phyloP scores from a whole-genome alignment of 2,329 filamentous ascomycete species.

The Tolypocladium paradoxum region DNA sequence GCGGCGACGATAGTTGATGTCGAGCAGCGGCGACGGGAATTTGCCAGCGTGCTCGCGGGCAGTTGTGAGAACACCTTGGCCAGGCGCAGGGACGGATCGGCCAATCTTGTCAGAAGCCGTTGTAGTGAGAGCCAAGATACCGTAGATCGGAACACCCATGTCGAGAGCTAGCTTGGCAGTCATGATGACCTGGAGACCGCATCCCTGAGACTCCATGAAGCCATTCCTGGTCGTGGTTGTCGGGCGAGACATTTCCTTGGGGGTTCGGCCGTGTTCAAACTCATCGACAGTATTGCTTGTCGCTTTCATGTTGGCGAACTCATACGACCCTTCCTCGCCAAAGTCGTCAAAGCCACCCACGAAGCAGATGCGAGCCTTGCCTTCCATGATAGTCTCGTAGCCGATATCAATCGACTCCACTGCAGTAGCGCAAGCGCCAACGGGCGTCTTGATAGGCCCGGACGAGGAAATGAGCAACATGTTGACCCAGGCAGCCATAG shows the following conservation, averaged over 20 bases:
- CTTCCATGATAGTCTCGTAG: conserved; percentile 96
- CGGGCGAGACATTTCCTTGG: conserved; percentile 93
- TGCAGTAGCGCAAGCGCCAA: conserved; percentile 92
- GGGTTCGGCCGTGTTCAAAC: conserved; percentile 88
- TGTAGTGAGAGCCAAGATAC: conserved; percentile 83
- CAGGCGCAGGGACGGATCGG: conserved; percentile 89
- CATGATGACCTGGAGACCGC: conserved; percentile 98
- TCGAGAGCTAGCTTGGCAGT: conserved; percentile 89
- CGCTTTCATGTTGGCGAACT: conserved; percentile 99
- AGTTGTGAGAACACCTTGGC: conserved; percentile 91
- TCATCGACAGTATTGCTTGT: conserved; percentile 98
- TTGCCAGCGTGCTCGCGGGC: conserved; percentile 84
- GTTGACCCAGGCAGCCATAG: conserved; percentile 99
- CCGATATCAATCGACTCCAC: conserved; percentile 97
- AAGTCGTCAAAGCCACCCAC: conserved; percentile 99
- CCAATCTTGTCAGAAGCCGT: conserved; percentile 99
- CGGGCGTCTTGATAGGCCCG: conserved; percentile 95
- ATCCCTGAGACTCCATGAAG: conserved; percentile 99
- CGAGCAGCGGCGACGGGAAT: conserved; percentile 88
- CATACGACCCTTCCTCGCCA: conserved; percentile 96
- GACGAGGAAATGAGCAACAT: conserved; percentile 97
- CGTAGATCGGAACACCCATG: conserved; percentile 97
- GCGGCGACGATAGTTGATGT: conserved; percentile 93
- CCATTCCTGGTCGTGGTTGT: conserved; percentile 94
- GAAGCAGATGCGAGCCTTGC: conserved; percentile 93